Evolutionary conservation across 768 basidiomycete genomes (phyloP).

Genomic region (Zangia roseola): DNA sequence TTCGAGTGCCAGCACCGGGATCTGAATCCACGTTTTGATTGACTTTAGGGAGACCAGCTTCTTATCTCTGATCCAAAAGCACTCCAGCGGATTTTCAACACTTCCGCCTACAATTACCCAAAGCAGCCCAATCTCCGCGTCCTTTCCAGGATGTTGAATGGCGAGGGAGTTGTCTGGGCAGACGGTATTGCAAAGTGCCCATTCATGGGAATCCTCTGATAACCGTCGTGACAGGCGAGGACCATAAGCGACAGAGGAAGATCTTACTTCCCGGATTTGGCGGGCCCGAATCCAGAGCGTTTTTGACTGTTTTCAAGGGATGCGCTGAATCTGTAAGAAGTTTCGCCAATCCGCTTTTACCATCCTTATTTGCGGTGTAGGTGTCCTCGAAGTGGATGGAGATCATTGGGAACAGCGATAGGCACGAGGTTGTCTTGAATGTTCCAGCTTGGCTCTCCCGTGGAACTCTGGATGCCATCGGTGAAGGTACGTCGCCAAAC

Average conservation of each 20-base stretch:
- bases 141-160: slow-evolving; percentile 19
- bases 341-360: not conserved
- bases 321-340: slow-evolving; percentile 27
- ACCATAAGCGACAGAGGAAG: slow-evolving; percentile 53
- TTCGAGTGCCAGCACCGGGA: not conserved
- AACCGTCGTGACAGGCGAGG: slow-evolving; percentile 29
- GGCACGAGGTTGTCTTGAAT: slow-evolving; percentile 21
- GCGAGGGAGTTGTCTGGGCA: slow-evolving; percentile 40
- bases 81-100: slow-evolving; percentile 38
- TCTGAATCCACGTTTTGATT: slow-evolving; percentile 10
- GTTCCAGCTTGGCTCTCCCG: slow-evolving; percentile 36
- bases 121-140: slow-evolving; percentile 33
- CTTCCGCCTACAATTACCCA: slow-evolving; percentile 36
- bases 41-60: slow-evolving; percentile 42
- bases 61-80: slow-evolving; percentile 50
- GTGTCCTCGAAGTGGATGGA: slow-evolving; percentile 26
- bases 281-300: slow-evolving; percentile 48
- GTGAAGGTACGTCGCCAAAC: slow-evolving; percentile 35
- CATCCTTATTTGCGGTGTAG: slow-evolving; percentile 6
- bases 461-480: slow-evolving; percentile 51
- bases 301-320: slow-evolving; percentile 47
- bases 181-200: slow-evolving; percentile 30
- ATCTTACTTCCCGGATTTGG: slow-evolving; percentile 58
- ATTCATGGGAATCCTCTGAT: slow-evolving; percentile 11
- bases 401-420: slow-evolving; percentile 4